Percentiles rank a stretch among this genome's conserved stretches.
phyloP scores from a whole-genome alignment of 2,329 filamentous ascomycete genomes.

The Cladosporium oxysporum region DNA sequence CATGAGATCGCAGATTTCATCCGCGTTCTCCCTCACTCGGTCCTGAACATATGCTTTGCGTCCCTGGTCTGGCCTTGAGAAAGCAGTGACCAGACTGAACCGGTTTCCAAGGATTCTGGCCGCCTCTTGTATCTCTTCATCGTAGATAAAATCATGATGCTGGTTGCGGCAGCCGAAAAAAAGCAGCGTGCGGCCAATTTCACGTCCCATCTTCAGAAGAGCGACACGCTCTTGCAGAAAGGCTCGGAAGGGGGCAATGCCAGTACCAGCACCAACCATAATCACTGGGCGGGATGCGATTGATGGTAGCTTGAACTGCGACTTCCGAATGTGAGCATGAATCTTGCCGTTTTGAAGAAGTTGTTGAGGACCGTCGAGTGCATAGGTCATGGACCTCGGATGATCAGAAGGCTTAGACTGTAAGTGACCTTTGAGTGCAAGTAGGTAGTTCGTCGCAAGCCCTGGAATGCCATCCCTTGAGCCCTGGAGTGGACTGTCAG shows the following conservation, averaged over 20 bases:
- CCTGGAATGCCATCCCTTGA: slow-evolving; percentile 37
- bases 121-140: slow-evolving; percentile 39
- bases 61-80: slow-evolving; percentile 31
- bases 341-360: slow-evolving; percentile 40
- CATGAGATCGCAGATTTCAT: slow-evolving; percentile 36
- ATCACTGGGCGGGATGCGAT: slow-evolving; percentile 49
- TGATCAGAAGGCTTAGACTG: slow-evolving; percentile 42
- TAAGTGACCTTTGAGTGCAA: slow-evolving; percentile 37
- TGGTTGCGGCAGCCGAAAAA: slow-evolving; percentile 48
- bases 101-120: slow-evolving; percentile 19
- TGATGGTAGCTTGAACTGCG: slow-evolving; percentile 51
- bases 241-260: slow-evolving; percentile 51
- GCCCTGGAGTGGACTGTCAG: slow-evolving; percentile 21
- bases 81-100: slow-evolving; percentile 38
- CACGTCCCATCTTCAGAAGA: slow-evolving; percentile 33
- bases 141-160: slow-evolving; percentile 42
- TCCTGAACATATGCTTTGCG: slow-evolving; percentile 44
- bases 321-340: slow-evolving; percentile 44
- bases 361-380: slow-evolving; percentile 38
- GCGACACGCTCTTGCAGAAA: slow-evolving; percentile 42
- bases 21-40: slow-evolving; percentile 36
- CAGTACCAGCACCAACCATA: slow-evolving; percentile 56
- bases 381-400: slow-evolving; percentile 39
- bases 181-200: slow-evolving; percentile 30
- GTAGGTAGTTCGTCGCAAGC: slow-evolving; percentile 44